These are phyloP conservation scores for Fomitopsis serialis DNA, from an alignment of 768 basidiomycete species.

Conservation along the genomic window DNA sequence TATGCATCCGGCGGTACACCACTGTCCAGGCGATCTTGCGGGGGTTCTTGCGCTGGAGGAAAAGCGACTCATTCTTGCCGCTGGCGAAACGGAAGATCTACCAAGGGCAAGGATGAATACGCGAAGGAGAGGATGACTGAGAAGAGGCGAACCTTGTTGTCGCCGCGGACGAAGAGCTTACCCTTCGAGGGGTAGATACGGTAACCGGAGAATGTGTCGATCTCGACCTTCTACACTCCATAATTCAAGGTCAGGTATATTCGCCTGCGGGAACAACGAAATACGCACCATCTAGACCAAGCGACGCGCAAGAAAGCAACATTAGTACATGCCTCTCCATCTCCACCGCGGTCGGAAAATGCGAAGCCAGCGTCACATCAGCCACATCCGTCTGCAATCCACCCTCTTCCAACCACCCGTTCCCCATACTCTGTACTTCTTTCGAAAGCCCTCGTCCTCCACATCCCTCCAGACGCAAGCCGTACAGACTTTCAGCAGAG, in stretches of 20 bases:
- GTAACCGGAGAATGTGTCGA: constrained; percentile 96
- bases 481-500: constrained; percentile 16
- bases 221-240: constrained; percentile 83
- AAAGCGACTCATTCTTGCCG: constrained; percentile 94
- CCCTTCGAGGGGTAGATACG: constrained; percentile 98
- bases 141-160: constrained; percentile 75
- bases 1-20: constrained; percentile 95
- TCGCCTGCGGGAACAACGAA: neutral
- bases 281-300: constrained; percentile 16
- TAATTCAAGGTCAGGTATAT: neutral
- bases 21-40: constrained; percentile 99
- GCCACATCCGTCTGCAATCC: constrained; percentile 12
- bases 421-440: constrained; percentile 6
- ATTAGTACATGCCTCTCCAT: neutral
- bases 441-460: neutral
- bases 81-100: constrained; percentile 94
- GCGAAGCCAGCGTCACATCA: constrained; percentile 13
- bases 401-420: constrained; percentile 15
- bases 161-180: constrained; percentile 90
- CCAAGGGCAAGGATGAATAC: neutral
- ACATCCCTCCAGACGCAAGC: constrained; percentile 9
- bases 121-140: neutral
- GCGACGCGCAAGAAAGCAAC: neutral
- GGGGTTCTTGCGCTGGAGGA: constrained; percentile 99
- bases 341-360: neutral